Evolutionary conservation across 1,284 basidiomycete genomes (phyloP), one percentile per base, ranked within the genome.

Genomic region (Rhodotorula sp.): DNA sequence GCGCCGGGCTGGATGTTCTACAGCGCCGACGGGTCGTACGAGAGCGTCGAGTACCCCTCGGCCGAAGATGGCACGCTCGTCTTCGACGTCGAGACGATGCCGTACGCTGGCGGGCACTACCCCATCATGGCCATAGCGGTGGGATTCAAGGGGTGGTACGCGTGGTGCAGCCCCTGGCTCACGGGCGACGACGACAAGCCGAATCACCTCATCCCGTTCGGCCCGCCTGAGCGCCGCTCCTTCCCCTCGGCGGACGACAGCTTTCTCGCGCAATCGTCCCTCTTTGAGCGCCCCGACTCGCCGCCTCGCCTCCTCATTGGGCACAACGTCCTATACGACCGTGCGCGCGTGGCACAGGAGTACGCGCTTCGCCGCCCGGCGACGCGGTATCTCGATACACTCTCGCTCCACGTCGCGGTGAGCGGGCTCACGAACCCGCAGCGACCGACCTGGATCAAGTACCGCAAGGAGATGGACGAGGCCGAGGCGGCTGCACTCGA

Each of bases 41-140:
- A 80, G 27, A 64, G 78, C 15, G 82, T 84, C 22, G 72, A 73
- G 7, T 79, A 73, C 61, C 78, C 78, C 25, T 79, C 81, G 58
- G 75, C 82, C 67, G 84, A 86, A 1, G 94, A 96, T 78, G 83
- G 89, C 63, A 86, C 89, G 82, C 85, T 98, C 64, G 87, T 89
- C 1, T 97, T 99, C 77, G 97, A 99, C 81, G 91, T 99, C 61
- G 96, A 99, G 82, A 94, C 92, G 0, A 86, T 99, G 84, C 93
- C 94, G 27, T 77, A 74, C 54, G 86, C 87, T 51, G 86, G 92
- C 71, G 89, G 91, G 58, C 88, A 88, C 0, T 94, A 89, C 78
- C 87, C 96, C 3, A 85, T 98, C 79, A 91, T 99, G 86, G 95
- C 97, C 0, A 91, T 90, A 68, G 95, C 95, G 3, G 91, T 88